Conservation (phyloP, 345 rosid species). For the Anacardium occidentale region DNA sequence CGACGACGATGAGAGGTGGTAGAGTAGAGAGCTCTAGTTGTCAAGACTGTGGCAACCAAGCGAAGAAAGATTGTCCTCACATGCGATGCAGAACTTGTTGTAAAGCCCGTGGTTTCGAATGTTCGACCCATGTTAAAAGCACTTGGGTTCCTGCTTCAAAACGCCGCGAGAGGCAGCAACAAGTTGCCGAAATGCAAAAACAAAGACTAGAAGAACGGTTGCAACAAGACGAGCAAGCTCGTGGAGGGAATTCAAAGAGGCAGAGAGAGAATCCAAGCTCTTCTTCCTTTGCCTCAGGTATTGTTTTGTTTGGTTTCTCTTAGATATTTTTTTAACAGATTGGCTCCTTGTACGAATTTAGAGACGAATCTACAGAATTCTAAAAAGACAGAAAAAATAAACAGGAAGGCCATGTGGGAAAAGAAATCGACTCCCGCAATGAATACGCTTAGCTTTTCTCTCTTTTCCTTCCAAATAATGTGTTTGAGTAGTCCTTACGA, state of each 20-base stretch:
- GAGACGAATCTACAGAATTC: constrained; percentile 8
- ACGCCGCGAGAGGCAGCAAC: constrained; percentile 73
- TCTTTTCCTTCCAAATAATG: constrained; percentile 22
- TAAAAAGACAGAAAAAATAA: neutral
- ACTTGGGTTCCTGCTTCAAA: constrained; percentile 90
- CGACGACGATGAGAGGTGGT: constrained; percentile 49
- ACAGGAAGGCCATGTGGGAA: neutral
- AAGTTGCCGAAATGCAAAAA: constrained; percentile 21
- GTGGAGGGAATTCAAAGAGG: constrained; percentile 41
- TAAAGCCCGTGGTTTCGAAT: constrained; percentile 78
- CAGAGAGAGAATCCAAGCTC: constrained; percentile 50
- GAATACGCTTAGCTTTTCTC: constrained; percentile 25
- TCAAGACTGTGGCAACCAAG: constrained; percentile 91
- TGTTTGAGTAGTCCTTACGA: constrained; percentile 39
- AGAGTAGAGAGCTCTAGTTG: constrained; percentile 52
- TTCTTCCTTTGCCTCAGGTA: constrained; percentile 62
- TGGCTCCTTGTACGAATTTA: constrained; percentile 20
- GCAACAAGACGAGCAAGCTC: constrained; percentile 21
- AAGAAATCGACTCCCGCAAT: constrained; percentile 19
- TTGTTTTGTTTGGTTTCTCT: neutral
- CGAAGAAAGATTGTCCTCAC: constrained; percentile 78
- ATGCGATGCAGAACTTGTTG: constrained; percentile 85
- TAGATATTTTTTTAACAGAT: constrained; percentile 10
- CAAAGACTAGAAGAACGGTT: neutral
- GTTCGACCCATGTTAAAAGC: constrained; percentile 78